phyloP scores from a whole-genome alignment of 345 rosid genomes.

The Cardamine chenopodiifolia region DNA sequence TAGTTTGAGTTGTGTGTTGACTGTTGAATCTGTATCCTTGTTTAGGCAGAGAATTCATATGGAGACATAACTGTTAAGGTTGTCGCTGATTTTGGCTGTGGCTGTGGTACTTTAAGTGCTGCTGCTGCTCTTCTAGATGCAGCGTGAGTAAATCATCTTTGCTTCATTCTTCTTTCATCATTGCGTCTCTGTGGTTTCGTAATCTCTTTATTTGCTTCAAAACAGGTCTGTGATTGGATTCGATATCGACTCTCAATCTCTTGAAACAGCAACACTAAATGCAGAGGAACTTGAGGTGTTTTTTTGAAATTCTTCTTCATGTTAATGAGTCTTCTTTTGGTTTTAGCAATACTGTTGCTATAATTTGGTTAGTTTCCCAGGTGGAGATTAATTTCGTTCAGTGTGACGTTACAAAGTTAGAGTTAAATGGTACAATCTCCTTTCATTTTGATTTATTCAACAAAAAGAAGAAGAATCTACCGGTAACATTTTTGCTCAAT shows the following conservation, averaged over 20 bases:
- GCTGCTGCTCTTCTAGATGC: constrained; percentile 94
- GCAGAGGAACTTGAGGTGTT: constrained; percentile 86
- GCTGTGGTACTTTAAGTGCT: constrained; percentile 85
- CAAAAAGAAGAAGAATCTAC: not conserved
- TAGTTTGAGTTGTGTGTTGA: constrained; percentile 18
- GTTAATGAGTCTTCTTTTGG: constrained; percentile 3
- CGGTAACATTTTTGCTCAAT: not conserved
- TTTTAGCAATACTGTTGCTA: constrained; percentile 11
- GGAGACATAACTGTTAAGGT: constrained; percentile 74
- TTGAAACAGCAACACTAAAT: constrained; percentile 70
- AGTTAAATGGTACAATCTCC: constrained; percentile 62
- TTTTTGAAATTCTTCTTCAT: constrained; percentile 8
- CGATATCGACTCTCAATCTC: constrained; percentile 77
- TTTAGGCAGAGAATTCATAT: constrained; percentile 87
- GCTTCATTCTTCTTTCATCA: not conserved
- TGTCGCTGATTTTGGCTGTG: constrained; percentile 96
- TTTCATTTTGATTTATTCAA: not conserved
- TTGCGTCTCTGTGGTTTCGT: not conserved
- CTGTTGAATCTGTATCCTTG: constrained; percentile 21
- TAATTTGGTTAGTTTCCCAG: constrained; percentile 47
- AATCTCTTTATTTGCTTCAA: constrained; percentile 7
- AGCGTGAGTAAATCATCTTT: constrained; percentile 53
- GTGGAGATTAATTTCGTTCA: constrained; percentile 77
- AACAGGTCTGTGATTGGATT: constrained; percentile 75
- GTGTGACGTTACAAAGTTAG: constrained; percentile 65